phyloP scores from a whole-genome alignment of 352 stramenopile species.

The Phytophthora colocasiae region DNA sequence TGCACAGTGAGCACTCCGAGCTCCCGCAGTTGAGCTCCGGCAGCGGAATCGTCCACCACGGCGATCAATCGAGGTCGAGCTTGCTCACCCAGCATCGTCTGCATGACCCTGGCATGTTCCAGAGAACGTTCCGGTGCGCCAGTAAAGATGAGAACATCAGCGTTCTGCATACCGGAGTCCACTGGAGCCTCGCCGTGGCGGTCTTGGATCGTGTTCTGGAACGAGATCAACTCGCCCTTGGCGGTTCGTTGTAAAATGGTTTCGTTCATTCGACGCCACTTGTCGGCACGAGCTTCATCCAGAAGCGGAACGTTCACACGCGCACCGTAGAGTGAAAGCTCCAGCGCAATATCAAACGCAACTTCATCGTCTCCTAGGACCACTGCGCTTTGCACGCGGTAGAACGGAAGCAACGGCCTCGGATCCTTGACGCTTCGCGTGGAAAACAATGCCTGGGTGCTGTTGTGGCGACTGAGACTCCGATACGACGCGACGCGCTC shows the following conservation, averaged over 20 bases:
- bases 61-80: slow-evolving; percentile 58
- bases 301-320: slow-evolving; percentile 65
- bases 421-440: slow-evolving; percentile 43
- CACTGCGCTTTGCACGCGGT: slow-evolving; percentile 55
- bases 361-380: slow-evolving; percentile 68
- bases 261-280: slow-evolving; percentile 73
- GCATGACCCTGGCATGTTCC: slow-evolving; percentile 60
- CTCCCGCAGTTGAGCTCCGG: slow-evolving; percentile 51
- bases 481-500: slow-evolving; percentile 9
- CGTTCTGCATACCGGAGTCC: slow-evolving; percentile 43
- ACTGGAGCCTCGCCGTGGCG: slow-evolving; percentile 23
- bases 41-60: slow-evolving; percentile 50
- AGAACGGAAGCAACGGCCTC: slow-evolving; percentile 51
- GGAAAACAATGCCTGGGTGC: slow-evolving; percentile 16
- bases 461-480: slow-evolving; percentile 26
- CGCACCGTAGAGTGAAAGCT: slow-evolving; percentile 67
- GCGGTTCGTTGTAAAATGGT: slow-evolving; percentile 58
- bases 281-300: slow-evolving; percentile 62
- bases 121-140: slow-evolving; percentile 52
- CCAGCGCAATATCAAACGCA: slow-evolving; percentile 67
- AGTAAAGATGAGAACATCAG: slow-evolving; percentile 68
- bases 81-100: slow-evolving; percentile 49
- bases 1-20: slow-evolving; percentile 68
- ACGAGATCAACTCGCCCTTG: slow-evolving; percentile 69
- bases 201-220: slow-evolving; percentile 66